Base-by-base conservation (phyloP, 148 eudicot species). In the Drosera capensis region DNA sequence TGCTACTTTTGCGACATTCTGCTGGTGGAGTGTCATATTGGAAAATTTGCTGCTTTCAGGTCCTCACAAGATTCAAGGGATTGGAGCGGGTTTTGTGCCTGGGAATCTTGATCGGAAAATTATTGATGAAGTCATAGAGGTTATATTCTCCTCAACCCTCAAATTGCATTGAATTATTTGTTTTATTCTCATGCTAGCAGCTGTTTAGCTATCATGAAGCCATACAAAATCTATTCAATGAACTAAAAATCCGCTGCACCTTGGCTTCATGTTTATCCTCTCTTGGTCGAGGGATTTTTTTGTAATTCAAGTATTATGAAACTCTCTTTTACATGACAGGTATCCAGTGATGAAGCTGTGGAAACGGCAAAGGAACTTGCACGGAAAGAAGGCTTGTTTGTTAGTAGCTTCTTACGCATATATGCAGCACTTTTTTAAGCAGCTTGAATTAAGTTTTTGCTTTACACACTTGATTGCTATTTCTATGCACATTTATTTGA, bases 51-150 rank as follows among this genome's bases (percentile, higher is more conserved):
- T 34, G 30, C 38, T 49, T 67, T 75, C 64, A 92, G 99, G 99
- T 57, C 94, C 99, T 56, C 99, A 92, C 79, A 92, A 85, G 68
- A 92, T 92, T 74, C 95, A 92, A 85, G 99, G 99, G 45, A 70
- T 92, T 60, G 99, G 99, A 67, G 95, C 99, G 62, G 95, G 95
- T 68, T 92, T 92, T 73, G 75, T 90, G 31, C 99, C 95, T 38
- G 60, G 70, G 50, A 90, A 92, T 48, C 75, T 85, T 57, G 80
- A 92, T 57, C 69, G 63, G 66, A 62, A 63, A 40, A 36, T 90
- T 55, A 54, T 90, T 49, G 99, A 90, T 58, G 99, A 90, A 90
- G 88, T 90, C 43, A 71, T 90, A 54, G 79, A 83, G 96, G 96
- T 87, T 45, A 51, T 21, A 17, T n/a, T 54, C 58, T 53, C 18